These are phyloP conservation scores for Microthlaspi erraticum DNA, from an alignment of 345 rosid species.

Conservation along the genomic window DNA sequence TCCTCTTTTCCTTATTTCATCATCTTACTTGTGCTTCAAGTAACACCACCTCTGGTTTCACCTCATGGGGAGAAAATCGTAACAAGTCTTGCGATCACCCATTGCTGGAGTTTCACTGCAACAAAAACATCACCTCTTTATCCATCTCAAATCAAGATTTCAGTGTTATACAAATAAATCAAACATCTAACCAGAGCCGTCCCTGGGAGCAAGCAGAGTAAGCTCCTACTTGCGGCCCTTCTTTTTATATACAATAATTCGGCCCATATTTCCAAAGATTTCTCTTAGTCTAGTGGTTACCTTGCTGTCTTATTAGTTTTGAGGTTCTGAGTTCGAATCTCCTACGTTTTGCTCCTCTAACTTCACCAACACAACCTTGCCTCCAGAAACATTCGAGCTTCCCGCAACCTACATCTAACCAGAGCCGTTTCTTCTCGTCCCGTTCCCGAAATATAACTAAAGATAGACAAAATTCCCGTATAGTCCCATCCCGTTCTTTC, in stretches of 20 bases:
- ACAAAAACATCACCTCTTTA: background rate
- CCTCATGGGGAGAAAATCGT: conserved; percentile 49
- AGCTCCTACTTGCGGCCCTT: no score
- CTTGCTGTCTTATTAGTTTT: no score
- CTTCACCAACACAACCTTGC: background rate
- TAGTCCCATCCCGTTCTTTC: no score
- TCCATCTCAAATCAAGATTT: conserved; percentile 4
- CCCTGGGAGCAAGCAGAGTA: no score
- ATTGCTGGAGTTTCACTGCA: conserved; percentile 41
- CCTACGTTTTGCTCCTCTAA: conserved; percentile 25
- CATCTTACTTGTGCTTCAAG: conserved; percentile 10
- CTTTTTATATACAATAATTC: no score
- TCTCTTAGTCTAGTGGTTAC: no score
- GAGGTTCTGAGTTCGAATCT: no score
- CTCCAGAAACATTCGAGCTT: conserved; percentile 3
- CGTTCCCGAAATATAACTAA: no score
- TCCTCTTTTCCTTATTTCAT: conserved; percentile 13
- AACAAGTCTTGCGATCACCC: conserved; percentile 31
- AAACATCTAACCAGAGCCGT: no score
- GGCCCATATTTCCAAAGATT: no score
- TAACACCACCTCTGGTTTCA: conserved; percentile 38
- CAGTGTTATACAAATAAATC: conserved; percentile 20
- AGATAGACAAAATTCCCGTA: no score
- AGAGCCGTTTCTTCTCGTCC: conserved; percentile 2
- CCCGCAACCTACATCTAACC: background rate